Percentiles rank a stretch among this genome's conserved stretches.
phyloP scores from a whole-genome alignment of 495 filamentous ascomycete genomes.

The Neurospora intermedia region DNA sequence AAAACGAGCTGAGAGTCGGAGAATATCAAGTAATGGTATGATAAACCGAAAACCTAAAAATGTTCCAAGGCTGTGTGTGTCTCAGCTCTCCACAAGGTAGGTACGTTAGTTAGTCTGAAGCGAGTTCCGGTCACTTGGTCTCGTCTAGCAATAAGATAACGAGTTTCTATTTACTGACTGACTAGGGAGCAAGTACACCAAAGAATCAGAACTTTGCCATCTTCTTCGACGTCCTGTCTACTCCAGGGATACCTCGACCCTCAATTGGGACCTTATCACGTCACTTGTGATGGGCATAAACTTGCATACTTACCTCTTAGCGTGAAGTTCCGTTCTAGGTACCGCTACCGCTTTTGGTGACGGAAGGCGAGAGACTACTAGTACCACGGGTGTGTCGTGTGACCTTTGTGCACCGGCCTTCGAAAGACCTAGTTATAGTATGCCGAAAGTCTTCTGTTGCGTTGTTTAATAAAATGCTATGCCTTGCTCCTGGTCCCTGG shows the following conservation, averaged over 20 bases:
- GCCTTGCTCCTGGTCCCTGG: background rate
- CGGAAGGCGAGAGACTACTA: background rate
- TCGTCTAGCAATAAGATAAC: background rate
- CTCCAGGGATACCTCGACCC: too few relatives aligned
- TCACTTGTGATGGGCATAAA: background rate
- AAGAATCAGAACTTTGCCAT: background rate
- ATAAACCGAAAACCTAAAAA: background rate
- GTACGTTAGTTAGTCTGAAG: background rate
- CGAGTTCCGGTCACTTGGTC: background rate
- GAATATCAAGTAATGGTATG: background rate
- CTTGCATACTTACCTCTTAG: background rate
- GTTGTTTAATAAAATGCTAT: background rate
- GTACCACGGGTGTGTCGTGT: background rate
- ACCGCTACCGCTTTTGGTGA: too few relatives aligned
- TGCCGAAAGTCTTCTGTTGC: background rate
- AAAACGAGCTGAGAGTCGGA: background rate
- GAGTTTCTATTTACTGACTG: background rate
- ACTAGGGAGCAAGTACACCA: background rate
- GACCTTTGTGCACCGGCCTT: background rate
- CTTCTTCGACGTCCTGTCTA: background rate
- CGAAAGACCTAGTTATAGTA: background rate
- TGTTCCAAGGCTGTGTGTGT: background rate
- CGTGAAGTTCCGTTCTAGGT: background rate
- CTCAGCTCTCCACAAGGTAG: too few relatives aligned
- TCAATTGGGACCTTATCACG: too few relatives aligned